Evolutionary conservation across 1,139 yeast species (phyloP), one percentile per base, ranked within the genome.

Genomic region (Pichia norvegensis): DNA sequence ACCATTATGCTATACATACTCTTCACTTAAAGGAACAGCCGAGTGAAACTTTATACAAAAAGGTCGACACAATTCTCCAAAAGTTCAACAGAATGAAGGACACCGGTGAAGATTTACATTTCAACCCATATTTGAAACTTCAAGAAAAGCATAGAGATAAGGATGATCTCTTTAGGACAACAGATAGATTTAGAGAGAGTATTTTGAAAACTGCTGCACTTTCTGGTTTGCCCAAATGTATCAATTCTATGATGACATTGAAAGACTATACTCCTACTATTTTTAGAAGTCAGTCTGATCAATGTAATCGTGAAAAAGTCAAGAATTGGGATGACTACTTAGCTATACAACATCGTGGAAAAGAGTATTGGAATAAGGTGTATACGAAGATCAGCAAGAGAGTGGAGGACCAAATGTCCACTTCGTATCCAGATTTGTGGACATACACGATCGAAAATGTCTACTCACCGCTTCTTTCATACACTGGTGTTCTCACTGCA

Each of bases 401-500:
- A 29, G 85, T 88, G 35, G 70, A 72, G 43, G 72, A 73, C 45
- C 95, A 87, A 57, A 70, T 88, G 76, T 64, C 71, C 45, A 68
- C 76, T 2, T 84, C 95, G 14, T 86, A 87, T 61, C 95, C 95
- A 0, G 97, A 88, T 61, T 72, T 88, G 50, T 85, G 92, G 80
- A 72, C 76, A 51, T 83, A 73, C 59, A 79, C 94, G 0, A 69
- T 81, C 47, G 78, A 79, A 49, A 80, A 83, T 58, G 90, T 84
- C 14, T 90, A 88, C 59, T 78, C 86, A 0, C 88, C 95, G 14
- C 64, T 88, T 39, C 70, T 88, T 48, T 81, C 95, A 29, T 84
- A 65, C 60, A 76, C 81, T 13, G 81, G 73, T 4, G 71, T 86
- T 2, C 67, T 88, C 36, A 63, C 72, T 11, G 81, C 85, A 1